Conservation (phyloP, 495 filamentous ascomycete species). For the Peziza echinospora region DNA sequence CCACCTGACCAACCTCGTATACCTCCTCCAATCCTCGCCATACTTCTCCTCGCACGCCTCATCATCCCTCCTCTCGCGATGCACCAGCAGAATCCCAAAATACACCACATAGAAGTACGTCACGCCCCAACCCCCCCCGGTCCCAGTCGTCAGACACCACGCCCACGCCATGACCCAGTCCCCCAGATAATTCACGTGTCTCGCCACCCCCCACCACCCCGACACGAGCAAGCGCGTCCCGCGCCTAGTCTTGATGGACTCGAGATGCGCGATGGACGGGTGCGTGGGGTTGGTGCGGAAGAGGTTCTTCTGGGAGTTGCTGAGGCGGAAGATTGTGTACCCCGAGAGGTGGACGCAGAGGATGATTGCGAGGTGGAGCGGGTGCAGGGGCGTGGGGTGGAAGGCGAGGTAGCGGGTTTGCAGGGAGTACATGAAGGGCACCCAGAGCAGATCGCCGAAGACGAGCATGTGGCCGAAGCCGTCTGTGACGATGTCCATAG, state of each 20-base stretch:
- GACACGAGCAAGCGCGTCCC: slow-evolving; percentile 63
- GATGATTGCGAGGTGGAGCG: slow-evolving; percentile 36
- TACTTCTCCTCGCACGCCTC: slow-evolving; percentile 86
- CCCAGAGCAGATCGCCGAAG: slow-evolving; percentile 85
- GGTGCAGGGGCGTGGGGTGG: slow-evolving; percentile 58
- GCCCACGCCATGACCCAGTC: slow-evolving; percentile 92
- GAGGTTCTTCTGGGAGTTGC: slow-evolving; percentile 84
- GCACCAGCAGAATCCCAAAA: slow-evolving; percentile 72
- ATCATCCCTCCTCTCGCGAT: slow-evolving; percentile 81
- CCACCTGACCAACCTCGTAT: slow-evolving; percentile 60
- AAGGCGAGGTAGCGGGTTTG: slow-evolving; percentile 75
- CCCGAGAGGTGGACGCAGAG: slow-evolving; percentile 42
- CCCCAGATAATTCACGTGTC: slow-evolving; percentile 96
- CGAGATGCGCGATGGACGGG: slow-evolving; percentile 55
- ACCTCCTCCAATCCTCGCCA: slow-evolving; percentile 80
- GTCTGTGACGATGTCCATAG: slow-evolving; percentile 86
- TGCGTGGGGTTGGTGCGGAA: slow-evolving; percentile 81
- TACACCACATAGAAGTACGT: slow-evolving; percentile 94
- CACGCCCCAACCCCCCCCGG: slow-evolving; percentile 63
- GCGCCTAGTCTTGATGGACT: slow-evolving; percentile 66
- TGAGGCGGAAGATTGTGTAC: slow-evolving; percentile 74
- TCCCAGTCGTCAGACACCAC: slow-evolving; percentile 79
- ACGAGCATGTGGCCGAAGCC: slow-evolving; percentile 95
- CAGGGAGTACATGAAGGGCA: slow-evolving; percentile 72
- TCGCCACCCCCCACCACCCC: slow-evolving; percentile 84